Evolutionary conservation across 352 stramenopile genomes (phyloP).

Genomic region (Thalassiosira mediterranea): DNA sequence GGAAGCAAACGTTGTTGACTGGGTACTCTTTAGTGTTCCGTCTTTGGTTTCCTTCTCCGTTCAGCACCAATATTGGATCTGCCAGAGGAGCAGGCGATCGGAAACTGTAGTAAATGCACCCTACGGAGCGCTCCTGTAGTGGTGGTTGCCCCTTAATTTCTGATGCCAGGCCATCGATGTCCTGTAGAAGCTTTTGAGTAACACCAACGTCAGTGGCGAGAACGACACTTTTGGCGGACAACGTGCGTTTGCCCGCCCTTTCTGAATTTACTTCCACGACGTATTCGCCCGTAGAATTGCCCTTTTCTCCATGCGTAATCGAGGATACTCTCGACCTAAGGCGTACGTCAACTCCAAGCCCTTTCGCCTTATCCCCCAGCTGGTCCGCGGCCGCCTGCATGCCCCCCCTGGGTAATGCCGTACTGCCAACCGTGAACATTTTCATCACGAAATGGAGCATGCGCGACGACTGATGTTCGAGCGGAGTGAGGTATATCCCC

Average conservation of each 20-base stretch:
- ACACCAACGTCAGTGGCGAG: conserved; percentile 68
- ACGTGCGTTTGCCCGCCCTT: conserved; percentile 11
- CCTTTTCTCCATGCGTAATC: conserved; percentile 11
- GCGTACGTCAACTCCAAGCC: conserved; percentile 64
- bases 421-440: conserved; percentile 83
- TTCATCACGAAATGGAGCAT: conserved; percentile 90
- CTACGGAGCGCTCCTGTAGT: conserved; percentile 66
- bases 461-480: conserved; percentile 83
- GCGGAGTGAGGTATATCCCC: conserved; percentile 85
- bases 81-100: conserved; percentile 73
- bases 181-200: conserved; percentile 58
- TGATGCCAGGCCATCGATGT: conserved; percentile 54
- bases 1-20: conserved; percentile 86
- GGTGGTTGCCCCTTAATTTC: conserved; percentile 31
- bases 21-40: conserved; percentile 50
- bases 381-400: conserved; percentile 83
- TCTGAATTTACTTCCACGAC: conserved; percentile 45
- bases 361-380: conserved; percentile 62
- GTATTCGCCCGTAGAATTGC: conserved; percentile 24
- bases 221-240: conserved; percentile 61
- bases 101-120: conserved; percentile 86
- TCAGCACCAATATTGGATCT: conserved; percentile 84
- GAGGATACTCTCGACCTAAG: conserved; percentile 31
- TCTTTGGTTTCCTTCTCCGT: conserved; percentile 58
- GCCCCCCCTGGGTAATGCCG: conserved; percentile 78